A percentile compares a stretch with the other conserved stretches of the same genome.
phyloP scores from a whole-genome alignment of 1,284 basidiomycete species.

The Ustilago vetiveriae region DNA sequence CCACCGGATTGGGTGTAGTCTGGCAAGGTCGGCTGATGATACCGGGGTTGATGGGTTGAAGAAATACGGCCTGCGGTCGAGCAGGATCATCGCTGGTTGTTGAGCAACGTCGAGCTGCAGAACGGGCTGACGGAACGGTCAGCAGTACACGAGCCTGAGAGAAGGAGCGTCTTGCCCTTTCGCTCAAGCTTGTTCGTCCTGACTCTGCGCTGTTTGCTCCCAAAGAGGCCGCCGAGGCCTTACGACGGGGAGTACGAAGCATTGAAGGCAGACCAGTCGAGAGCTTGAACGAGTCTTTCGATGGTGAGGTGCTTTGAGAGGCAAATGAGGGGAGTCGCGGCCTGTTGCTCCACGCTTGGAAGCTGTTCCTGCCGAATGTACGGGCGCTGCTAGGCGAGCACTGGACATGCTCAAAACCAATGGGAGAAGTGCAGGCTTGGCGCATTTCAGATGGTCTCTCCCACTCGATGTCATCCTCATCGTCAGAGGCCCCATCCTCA shows the following conservation, averaged over 20 bases:
- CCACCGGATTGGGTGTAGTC: conserved; percentile 10
- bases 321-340: conserved; percentile 3
- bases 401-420: background rate
- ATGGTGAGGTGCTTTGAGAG: conserved; percentile 2
- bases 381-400: background rate
- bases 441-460: conserved; percentile 1
- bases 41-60: conserved; percentile 14
- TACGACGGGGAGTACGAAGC: conserved; percentile 6
- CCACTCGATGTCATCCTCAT: conserved; percentile 27
- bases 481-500: background rate
- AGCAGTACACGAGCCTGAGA: conserved; percentile 16
- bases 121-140: background rate
- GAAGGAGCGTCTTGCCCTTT: conserved; percentile 13
- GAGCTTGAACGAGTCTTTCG: background rate
- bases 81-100: background rate
- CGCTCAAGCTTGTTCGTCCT: conserved; percentile 12
- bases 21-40: conserved; percentile 17
- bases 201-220: conserved; percentile 1
- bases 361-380: background rate
- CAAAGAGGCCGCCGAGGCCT: conserved; percentile 11
- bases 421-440: background rate
- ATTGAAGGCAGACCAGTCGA: too few relatives aligned
- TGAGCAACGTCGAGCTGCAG: conserved; percentile 6
- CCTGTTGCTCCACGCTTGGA: background rate
- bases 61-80: conserved; percentile 10